phyloP scores from a whole-genome alignment of 2,329 filamentous ascomycete genomes.

The Pleochaeta shiraiana region DNA sequence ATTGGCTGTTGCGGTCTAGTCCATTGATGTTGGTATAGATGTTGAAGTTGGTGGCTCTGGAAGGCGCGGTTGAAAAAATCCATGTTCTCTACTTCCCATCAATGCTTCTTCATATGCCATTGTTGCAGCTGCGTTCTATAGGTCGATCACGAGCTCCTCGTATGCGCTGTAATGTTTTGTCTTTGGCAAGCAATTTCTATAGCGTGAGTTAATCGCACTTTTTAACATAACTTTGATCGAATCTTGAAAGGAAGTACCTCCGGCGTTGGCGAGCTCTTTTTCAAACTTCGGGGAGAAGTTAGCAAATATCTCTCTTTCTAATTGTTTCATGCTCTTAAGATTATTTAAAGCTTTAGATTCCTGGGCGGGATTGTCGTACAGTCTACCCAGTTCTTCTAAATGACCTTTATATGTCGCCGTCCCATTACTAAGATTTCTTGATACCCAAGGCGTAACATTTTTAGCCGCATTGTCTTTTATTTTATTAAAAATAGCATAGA shows the following conservation, averaged over 20 bases:
- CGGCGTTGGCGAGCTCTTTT: background rate
- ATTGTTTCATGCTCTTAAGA: background rate
- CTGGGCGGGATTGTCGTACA: background rate
- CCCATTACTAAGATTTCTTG: background rate
- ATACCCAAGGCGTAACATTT: background rate
- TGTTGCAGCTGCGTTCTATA: background rate
- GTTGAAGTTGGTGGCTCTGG: too few species aligned
- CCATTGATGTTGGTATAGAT: background rate
- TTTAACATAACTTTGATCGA: background rate
- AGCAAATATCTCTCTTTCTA: background rate
- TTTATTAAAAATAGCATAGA: background rate
- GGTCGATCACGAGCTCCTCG: background rate
- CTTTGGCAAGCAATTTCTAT: background rate
- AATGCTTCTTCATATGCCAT: background rate
- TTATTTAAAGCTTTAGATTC: background rate
- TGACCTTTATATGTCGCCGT: background rate
- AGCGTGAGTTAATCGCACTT: background rate
- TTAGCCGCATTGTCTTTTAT: background rate
- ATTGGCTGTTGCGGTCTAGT: background rate
- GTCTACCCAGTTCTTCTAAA: background rate
- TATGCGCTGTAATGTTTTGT: background rate
- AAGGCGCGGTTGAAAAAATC: too few species aligned
- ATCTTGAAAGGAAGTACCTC: background rate
- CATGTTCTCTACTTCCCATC: background rate
- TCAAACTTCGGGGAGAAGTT: background rate